Evolutionary conservation across 2,329 filamentous ascomycete genomes (phyloP), one percentile per base, ranked within the genome.

Genomic region (Calonectria pauciramosa): DNA sequence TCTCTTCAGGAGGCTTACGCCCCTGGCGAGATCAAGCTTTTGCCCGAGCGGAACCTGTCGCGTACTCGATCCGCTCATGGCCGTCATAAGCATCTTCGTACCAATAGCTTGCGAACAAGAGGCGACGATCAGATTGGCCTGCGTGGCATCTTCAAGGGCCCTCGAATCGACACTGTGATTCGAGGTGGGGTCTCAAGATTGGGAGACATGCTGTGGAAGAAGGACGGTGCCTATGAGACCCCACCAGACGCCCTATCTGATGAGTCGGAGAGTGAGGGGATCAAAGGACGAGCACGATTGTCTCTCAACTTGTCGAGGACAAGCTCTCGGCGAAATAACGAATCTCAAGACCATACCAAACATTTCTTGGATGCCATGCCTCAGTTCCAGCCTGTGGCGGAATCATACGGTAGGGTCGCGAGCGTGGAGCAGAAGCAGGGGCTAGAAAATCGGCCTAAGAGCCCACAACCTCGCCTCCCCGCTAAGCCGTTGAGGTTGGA

Each of bases 81-180:
- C 71, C 88, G 82, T 78, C 86, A 86, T 80, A 92, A 86, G 76
- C 86, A 86, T 59, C 87, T 88, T 74, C 85, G 86, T 74, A 89
- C 87, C 56, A 84, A 87, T 26, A 92, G 90, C 80, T 78, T 89
- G n/a, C 87, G 86, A 28, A 83, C 86, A 23, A 86, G 82, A 30
- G 44, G 75, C 1, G 84, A 86, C 20, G 84, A 86, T 16, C 79
- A 80, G 49, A 72, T 81, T 52, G 82, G 85, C 18, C 65, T 86
- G 20, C 91, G 93, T 52, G 92, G 93, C 9, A 93, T 98, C 63
- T 94, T 98, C 85, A 96, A 95, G 85, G 93, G 93, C 3, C 91
- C 92, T 65, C 90, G 94, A 70, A 92, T 96, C 76, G 94, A 95
- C 75, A 94, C 91, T 36, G 89, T 95, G 36, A 90, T 97, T 56